Evolutionary conservation across 306 rosid species (phyloP), one percentile per base, ranked within the genome.

Genomic region (Pyrus pyrifolia): DNA sequence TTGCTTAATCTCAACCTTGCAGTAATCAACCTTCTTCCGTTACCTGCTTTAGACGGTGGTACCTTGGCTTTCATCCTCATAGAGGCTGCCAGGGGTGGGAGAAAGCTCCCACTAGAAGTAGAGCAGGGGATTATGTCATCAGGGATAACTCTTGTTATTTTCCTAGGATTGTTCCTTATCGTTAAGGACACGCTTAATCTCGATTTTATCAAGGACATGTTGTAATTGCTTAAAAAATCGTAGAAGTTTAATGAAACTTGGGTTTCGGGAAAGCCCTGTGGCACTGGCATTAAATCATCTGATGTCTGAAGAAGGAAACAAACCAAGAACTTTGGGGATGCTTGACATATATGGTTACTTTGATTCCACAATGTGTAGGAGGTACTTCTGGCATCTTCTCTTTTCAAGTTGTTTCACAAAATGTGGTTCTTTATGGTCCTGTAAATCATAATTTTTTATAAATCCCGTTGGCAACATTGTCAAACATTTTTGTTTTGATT

Each of bases 41-140:
- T 93, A 66, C 98, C 97, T 30, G 98, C 98, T 65, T 85, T 93
- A 67, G 98, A 93, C 68, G 98, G 98, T 35, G 97, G 98, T 42
- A 63, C 97, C 17, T 83, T 93, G 90, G 97, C 98, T 35, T 83
- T 93, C 79, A 84, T 93, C 71, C 92, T 89, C 53, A 65, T 93
- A 69, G 97, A 93, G 82, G 98, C 93, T n/a, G 98, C 86, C 31
- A 88, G 98, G 80, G 99, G 99, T 8, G 99, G 99, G 72, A 87
- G 96, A 77, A 92, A 95, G 83, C 88, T 92, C 30, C 98, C 99
- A 44, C 19, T 89, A 52, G 99, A 92, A 81, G 83, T 96, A 55
- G 99, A 96, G 90, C 99, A 96, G 88, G 74, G 83, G 68, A 96
- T 96, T 77, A 96, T 86, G 93, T 91, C 98, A 0, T 96, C 99